Conservation (phyloP, 2,329 filamentous ascomycete genomes). For the Mycocentrospora acerina region DNA sequence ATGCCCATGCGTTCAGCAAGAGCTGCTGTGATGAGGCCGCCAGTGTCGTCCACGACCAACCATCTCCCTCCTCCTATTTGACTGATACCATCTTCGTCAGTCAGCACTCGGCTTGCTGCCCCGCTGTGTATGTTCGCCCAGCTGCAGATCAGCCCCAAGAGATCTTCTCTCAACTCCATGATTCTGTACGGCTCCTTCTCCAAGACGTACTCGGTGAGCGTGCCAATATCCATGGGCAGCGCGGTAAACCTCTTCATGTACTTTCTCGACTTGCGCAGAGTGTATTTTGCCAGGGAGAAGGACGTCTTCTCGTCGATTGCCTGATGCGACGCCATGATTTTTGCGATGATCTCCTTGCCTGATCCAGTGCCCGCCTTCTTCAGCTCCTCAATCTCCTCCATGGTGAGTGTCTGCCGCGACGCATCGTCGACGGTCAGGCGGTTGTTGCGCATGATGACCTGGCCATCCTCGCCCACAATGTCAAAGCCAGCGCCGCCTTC, state of each 20-base stretch:
- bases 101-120: slow-evolving; percentile 41
- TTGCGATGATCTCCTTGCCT: slow-evolving; percentile 88
- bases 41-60: slow-evolving; percentile 84
- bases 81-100: slow-evolving; percentile 34
- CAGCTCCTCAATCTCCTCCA: slow-evolving; percentile 70
- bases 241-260: slow-evolving; percentile 87
- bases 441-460: slow-evolving; percentile 61
- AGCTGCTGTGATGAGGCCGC: slow-evolving; percentile 77
- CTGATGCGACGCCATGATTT: slow-evolving; percentile 84
- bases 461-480: slow-evolving; percentile 51
- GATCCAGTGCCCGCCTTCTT: slow-evolving; percentile 74
- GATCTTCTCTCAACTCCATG: slow-evolving; percentile 83
- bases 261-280: slow-evolving; percentile 89
- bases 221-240: slow-evolving; percentile 76
- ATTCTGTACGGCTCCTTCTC: slow-evolving; percentile 80
- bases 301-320: slow-evolving; percentile 91
- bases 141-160: slow-evolving; percentile 76
- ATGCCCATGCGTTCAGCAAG: slow-evolving; percentile 89
- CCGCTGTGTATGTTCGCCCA: slow-evolving; percentile 87
- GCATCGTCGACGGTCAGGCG: slow-evolving; percentile 64
- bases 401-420: slow-evolving; percentile 71
- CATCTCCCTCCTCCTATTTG: slow-evolving; percentile 62
- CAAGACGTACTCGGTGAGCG: slow-evolving; percentile 74
- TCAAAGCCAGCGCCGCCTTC: slow-evolving; percentile 45
- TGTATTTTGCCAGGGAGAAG: slow-evolving; percentile 95